Base-by-base conservation (phyloP, 2,329 filamentous ascomycete genomes). In the Nigrospora sphaerica region DNA sequence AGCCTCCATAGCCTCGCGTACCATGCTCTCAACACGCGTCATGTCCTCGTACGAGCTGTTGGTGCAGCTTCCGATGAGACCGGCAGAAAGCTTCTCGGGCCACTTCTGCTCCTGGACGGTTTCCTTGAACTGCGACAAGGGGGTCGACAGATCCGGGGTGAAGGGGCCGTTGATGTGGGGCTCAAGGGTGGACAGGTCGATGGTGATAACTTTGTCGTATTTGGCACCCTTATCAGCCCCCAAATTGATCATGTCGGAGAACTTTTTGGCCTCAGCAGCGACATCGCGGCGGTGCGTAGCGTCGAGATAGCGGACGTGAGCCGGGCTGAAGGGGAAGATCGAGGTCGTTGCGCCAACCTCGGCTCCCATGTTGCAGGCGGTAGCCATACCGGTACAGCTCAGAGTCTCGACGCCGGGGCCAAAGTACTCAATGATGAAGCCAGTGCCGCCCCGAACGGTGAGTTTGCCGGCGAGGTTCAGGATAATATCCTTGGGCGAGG, bases 11-110 rank as follows among this genome's bases (percentile, higher is more conserved):
- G 93, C 93, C 66, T 96, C 91, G 67, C 92, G 91, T 48, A 97
- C 88, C 47, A 98, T 80, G 61, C 90, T 83, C 69, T 96, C 92
- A 13, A 91, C 88, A 51, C 92, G 85, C 33, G 91, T 95, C 93
- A 98, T 98, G 64, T 98, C 93, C 69, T 96, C 86, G 66, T 97
- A 98, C 2, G 93, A 97, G 66, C 88, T 95, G 77, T 98, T 98
- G 43, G 93, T 98, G 75, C 93, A 98, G 71, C 90, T 95, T 50
- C 93, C 93, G 62, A 98, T 98, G 46, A 98, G 78, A 44, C 91
- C 91, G 23, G 93, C 92, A 12, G 90, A 93, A 51, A 98, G 85
- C 52, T 85, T 89, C 62, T 88, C 80, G 2, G 93, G 93, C 93
- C 93, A 98, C 43, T 86, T 73, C 66, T 96, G 89, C 57, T 85